phyloP scores from a whole-genome alignment of 805 yeast species.

The Kodamaea sagamina region DNA sequence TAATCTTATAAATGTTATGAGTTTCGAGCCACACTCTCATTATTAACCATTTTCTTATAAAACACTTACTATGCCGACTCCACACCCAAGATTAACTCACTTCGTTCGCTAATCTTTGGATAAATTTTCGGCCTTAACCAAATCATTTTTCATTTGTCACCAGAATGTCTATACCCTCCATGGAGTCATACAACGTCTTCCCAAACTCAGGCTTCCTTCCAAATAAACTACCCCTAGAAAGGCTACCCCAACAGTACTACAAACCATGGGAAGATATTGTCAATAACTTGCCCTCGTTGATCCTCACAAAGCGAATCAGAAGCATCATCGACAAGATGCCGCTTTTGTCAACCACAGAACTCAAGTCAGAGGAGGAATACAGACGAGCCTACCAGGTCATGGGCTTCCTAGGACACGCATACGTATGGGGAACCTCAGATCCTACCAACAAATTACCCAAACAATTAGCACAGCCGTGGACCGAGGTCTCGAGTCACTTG shows the following conservation, averaged over 20 bases:
- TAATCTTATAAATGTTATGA: no score
- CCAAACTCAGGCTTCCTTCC: constrained; percentile 80
- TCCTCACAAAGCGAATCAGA: constrained; percentile 66
- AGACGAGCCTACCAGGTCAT: constrained; percentile 81
- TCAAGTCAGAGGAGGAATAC: constrained; percentile 50
- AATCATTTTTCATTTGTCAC: constrained; percentile 4
- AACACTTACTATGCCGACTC: no score
- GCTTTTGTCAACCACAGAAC: constrained; percentile 48
- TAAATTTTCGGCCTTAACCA: no score
- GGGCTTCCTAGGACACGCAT: constrained; percentile 83
- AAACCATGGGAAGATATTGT: constrained; percentile 78
- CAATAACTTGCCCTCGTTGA: constrained; percentile 66
- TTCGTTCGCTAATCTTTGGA: no score
- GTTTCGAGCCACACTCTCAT: no score
- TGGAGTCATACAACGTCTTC: constrained; percentile 70
- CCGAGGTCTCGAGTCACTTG: constrained; percentile 56
- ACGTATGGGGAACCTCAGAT: constrained; percentile 77
- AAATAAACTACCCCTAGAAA: constrained; percentile 57
- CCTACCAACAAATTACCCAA: constrained; percentile 67
- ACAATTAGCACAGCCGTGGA: constrained; percentile 69
- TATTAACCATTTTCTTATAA: no score
- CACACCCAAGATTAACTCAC: no score
- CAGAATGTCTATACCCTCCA: constrained; percentile 18
- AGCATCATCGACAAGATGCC: constrained; percentile 64
- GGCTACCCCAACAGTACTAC: constrained; percentile 62